A percentile compares a stretch with the other conserved stretches of the same genome.
Evolutionary conservation across 2,329 filamentous ascomycete species (phyloP).

Genomic region (Aspergillus floridensis): DNA sequence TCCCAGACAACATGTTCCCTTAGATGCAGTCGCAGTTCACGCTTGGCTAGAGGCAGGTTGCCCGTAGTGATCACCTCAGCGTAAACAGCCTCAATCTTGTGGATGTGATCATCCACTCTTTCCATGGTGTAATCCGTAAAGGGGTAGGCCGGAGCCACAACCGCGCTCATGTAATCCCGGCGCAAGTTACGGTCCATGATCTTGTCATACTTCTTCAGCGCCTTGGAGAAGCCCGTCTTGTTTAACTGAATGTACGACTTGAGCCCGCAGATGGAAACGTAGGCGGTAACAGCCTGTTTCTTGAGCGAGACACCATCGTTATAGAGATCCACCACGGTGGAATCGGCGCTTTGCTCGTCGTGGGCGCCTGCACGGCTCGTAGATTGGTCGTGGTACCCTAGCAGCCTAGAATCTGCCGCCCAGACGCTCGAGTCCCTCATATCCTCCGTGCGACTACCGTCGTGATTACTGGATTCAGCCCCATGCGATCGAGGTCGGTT

Average conservation of each 20-base stretch:
- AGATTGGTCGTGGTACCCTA: conserved; percentile 17
- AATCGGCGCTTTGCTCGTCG: conserved; percentile 74
- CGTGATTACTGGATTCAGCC: conserved; percentile 26
- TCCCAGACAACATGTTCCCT: conserved; percentile 99
- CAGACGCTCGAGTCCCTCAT: conserved; percentile 37
- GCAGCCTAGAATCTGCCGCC: conserved; percentile 18
- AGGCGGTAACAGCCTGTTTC: conserved; percentile 81
- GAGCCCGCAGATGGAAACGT: conserved; percentile 90
- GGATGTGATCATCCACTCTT: conserved; percentile 68
- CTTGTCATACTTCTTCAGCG: conserved; percentile 98
- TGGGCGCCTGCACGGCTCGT: conserved; percentile 36
- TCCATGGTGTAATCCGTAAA: conserved; percentile 73
- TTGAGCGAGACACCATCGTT: conserved; percentile 80
- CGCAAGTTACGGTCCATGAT: conserved; percentile 81
- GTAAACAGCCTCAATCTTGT: conserved; percentile 74
- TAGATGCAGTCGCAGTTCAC: conserved; percentile 84
- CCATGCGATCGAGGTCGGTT: conserved; percentile 24
- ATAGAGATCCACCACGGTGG: conserved; percentile 66
- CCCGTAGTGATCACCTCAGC: conserved; percentile 78
- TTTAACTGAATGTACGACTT: conserved; percentile 96
- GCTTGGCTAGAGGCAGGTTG: conserved; percentile 71
- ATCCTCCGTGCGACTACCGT: conserved; percentile 32
- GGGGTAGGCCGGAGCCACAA: conserved; percentile 75
- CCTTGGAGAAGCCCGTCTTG: conserved; percentile 93
- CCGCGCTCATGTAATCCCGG: conserved; percentile 67